Evolutionary conservation across 805 yeast genomes (phyloP), one percentile per base, ranked within the genome.

Genomic region (Tetrapisispora fleetii): DNA sequence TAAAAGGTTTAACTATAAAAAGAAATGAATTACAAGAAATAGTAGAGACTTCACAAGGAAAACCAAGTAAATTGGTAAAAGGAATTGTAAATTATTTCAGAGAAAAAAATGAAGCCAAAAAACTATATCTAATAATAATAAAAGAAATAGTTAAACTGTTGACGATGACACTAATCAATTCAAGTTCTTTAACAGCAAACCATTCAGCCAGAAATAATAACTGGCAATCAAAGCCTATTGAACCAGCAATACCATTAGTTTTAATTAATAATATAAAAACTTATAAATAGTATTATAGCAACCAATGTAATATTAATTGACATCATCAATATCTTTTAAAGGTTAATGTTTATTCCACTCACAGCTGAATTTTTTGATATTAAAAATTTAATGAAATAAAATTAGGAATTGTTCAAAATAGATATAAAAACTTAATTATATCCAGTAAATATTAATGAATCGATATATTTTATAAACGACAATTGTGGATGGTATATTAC

Each of bases 1-100:
- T 73, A 52, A 72, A 75, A 46, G 80, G 80, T 0, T 57, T 78
- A 21, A 68, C 74, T 2, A 75, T 78, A 8, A 64, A 73, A 7
- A 59, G 64, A 9, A 70, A 69, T 0, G 68, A 65, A 27, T 52
- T 78, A 22, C 55, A 58, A 6, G 65, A 62, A 13, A 70, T 78
- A 4, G 61, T 77, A 1, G 63, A 67, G 1, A 54, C 54, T 6
- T 55, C 76, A 7, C 60, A 70, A 0, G 72, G 74, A 0, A 71
- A 68, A 3, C 67, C 73, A 4, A 52, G 67, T 0, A 48, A 45
- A 1, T 49, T 79, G 16, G 46, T 70, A 37, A 75, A 72, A 50
- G 68, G 67, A 24, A 55, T 79, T 37, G 66, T 75, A 52, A 68
- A 63, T 30, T 68, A 70, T 47, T 78, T 75, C 50, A 63, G 64